These are phyloP conservation scores for Alopecurus myosuroides DNA, from an alignment of 176 grass and related monocot species.

Conservation along the genomic window DNA sequence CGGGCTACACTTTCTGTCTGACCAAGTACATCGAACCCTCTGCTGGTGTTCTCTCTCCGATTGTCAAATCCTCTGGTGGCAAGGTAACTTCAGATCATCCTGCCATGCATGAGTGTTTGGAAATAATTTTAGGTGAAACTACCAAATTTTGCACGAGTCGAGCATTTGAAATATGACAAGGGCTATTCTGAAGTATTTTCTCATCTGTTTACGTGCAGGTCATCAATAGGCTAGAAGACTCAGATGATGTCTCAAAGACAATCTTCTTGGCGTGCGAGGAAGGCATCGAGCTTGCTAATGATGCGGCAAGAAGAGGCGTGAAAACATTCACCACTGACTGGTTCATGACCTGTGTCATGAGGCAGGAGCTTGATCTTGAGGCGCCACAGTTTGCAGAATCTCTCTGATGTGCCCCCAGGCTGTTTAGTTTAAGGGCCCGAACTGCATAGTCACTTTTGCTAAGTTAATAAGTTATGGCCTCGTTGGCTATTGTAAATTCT, in stretches of 20 bases:
- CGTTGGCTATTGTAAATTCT: not conserved
- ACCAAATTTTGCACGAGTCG: not conserved
- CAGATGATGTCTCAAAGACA: constrained; percentile 37
- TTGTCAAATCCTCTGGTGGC: constrained; percentile 65
- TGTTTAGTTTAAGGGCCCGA: not conserved
- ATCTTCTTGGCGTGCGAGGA: constrained; percentile 84
- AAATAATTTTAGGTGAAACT: not conserved
- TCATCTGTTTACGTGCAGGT: constrained; percentile 33
- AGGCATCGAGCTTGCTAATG: constrained; percentile 51
- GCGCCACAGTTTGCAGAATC: constrained; percentile 69
- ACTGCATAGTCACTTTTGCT: not conserved
- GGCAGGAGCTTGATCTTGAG: constrained; percentile 74
- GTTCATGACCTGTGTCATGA: constrained; percentile 91
- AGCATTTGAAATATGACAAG: not conserved
- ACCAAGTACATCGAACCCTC: constrained; percentile 67
- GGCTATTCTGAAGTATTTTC: not conserved
- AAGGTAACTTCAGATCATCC: constrained; percentile 50
- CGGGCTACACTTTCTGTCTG: constrained; percentile 64
- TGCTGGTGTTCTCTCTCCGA: constrained; percentile 38
- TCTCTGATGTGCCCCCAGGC: constrained; percentile 30
- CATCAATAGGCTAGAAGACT: constrained; percentile 33
- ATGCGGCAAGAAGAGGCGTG: constrained; percentile 52
- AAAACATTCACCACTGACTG: constrained; percentile 78
- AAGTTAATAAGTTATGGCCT: not conserved
- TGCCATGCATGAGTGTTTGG: not conserved